Percentiles rank a stretch among this genome's conserved stretches.
phyloP scores from a whole-genome alignment of 1,284 basidiomycete genomes.

The Leccinum brunneo-olivaceum region DNA sequence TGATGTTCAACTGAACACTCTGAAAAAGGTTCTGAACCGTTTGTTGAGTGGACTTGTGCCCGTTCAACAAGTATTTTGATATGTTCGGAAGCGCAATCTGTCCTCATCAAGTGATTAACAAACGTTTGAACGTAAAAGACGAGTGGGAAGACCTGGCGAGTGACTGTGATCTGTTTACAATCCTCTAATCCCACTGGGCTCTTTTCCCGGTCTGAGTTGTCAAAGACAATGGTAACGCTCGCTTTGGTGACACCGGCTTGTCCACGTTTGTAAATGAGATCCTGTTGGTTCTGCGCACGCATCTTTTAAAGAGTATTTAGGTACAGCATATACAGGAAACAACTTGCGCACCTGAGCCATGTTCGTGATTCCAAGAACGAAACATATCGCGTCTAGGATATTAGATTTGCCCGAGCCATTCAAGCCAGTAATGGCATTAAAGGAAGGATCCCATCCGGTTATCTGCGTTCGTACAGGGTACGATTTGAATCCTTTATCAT shows the following conservation, averaged over 20 bases:
- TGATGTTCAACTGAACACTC: constrained; percentile 98
- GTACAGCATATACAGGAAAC: not conserved
- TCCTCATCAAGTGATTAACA: constrained; percentile 3
- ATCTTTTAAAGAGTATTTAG: constrained; percentile 48
- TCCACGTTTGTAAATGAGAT: constrained; percentile 96
- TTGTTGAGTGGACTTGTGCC: constrained; percentile 89
- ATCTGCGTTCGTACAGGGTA: constrained; percentile 95
- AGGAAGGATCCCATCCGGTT: constrained; percentile 91
- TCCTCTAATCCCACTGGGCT: constrained; percentile 85
- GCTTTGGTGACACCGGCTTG: constrained; percentile 97
- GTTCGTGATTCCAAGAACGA: constrained; percentile 94
- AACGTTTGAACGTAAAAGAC: constrained; percentile 5
- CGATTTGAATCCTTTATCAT: constrained; percentile 79
- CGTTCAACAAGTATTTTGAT: constrained; percentile 96
- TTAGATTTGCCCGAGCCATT: constrained; percentile 96
- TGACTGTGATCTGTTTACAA: constrained; percentile 89
- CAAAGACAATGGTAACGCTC: constrained; percentile 97
- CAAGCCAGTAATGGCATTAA: constrained; percentile 96
- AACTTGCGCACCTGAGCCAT: constrained; percentile 63
- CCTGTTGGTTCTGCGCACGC: constrained; percentile 93
- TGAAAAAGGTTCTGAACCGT: constrained; percentile 92
- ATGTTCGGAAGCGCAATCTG: constrained; percentile 90
- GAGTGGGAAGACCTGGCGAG: constrained; percentile 69
- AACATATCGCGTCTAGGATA: constrained; percentile 96
- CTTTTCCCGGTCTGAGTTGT: constrained; percentile 89